Percentiles rank a stretch among this genome's conserved stretches.
These are phyloP conservation scores for Ilex paraguariensis DNA, from an alignment of 305 asterid genomes.

Conservation along the genomic window DNA sequence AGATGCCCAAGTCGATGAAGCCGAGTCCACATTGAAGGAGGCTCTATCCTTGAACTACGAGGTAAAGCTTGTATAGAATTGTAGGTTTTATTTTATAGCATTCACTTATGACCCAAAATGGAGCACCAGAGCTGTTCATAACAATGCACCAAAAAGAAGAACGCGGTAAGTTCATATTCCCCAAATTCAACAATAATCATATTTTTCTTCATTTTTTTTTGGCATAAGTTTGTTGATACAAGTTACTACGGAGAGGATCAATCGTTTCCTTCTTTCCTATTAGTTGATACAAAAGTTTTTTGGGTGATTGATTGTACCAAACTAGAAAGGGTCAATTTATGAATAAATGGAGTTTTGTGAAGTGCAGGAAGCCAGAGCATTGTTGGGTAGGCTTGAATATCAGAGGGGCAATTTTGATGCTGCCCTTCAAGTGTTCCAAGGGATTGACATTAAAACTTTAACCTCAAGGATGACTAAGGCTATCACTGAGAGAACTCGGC, in stretches of 20 bases:
- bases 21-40: conserved; percentile 89
- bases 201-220: too few relatives aligned
- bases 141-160: too few relatives aligned
- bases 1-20: conserved; percentile 96
- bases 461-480: conserved; percentile 74
- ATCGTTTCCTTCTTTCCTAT: too few relatives aligned
- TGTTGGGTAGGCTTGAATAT: conserved; percentile 88
- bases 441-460: conserved; percentile 67
- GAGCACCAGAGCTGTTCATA: too few relatives aligned
- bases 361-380: conserved; percentile 87
- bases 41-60: conserved; percentile 85
- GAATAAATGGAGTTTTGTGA: conserved; percentile 4
- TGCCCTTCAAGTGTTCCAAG: conserved; percentile 94
- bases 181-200: too few relatives aligned
- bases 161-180: too few relatives aligned
- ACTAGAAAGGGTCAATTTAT: conserved; percentile 3
- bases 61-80: conserved; percentile 26
- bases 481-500: conserved; percentile 50
- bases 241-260: too few relatives aligned
- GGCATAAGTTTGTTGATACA: too few relatives aligned
- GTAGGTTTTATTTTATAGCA: too few relatives aligned
- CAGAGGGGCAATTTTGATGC: conserved; percentile 93
- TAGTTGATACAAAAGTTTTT: too few relatives aligned
- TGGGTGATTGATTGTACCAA: background rate
- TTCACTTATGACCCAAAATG: too few relatives aligned